Base-by-base conservation (phyloP, 2,329 filamentous ascomycete genomes). In the Fusarium globosum region DNA sequence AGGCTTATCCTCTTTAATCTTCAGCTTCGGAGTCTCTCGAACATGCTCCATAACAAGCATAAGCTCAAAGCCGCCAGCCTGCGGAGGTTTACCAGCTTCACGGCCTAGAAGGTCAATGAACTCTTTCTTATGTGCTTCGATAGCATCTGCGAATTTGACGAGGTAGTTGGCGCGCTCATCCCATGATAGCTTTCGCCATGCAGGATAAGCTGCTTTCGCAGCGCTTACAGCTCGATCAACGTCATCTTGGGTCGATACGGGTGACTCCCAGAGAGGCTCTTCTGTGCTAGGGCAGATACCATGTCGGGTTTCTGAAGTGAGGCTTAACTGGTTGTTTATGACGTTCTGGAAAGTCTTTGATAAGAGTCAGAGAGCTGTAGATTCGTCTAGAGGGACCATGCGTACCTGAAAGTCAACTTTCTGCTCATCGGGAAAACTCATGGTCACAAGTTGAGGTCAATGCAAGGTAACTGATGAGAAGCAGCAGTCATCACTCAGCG, bases 251-350 rank as follows among this genome's bases (percentile, higher is more conserved):
- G 75, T 74, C 1, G 80, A 74, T 5, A 81, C 70, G 13, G 80
- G 80, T 12, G 73, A 72, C 13, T 79, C 78, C 70, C 74, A 79
- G 2, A 84, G 76, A 11, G 79, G 75, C 28, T 81, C 73, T 9
- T 81, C 78, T 1, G 65, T 83, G 61, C 71, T 80, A 42, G 75
- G 82, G 73, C 79, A 80, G 76, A 56, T 79, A 0, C 71, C 61
- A 63, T 60, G 73, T 1, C 76, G 67, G 0, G 73, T 80, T 23
- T 63, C 57, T 0, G 66, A 21, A 4, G 78, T 78, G 4, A 67
- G 18, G 13, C 45, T 67, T 13, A 76, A 61, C 42, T 80, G 57
- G 39, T 75, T 75, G 46, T 79, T 76, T 52, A 80, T 77, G 28
- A 79, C 70, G 86, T 90, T 33, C 21, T 51, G 61, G 13, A 68